phyloP scores from a whole-genome alignment of 2,329 filamentous ascomycete genomes.

The Fusarium pseudonygamai region DNA sequence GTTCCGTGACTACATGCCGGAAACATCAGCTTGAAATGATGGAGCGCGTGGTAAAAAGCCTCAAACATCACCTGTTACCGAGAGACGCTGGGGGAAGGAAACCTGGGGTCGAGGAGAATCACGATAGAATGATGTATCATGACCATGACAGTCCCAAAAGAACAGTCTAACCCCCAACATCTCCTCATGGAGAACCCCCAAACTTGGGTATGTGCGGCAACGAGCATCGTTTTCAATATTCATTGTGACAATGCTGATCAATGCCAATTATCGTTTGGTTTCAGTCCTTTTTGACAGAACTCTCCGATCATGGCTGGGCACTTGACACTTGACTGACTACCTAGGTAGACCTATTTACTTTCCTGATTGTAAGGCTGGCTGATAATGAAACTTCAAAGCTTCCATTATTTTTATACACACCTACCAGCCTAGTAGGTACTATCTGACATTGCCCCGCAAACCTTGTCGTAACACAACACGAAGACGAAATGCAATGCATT shows the following conservation, averaged over 20 bases:
- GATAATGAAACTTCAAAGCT: neutral
- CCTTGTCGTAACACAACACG: slow-evolving; percentile 1
- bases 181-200: slow-evolving; percentile 3
- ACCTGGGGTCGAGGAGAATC: slow-evolving; percentile 21
- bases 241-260: slow-evolving; percentile 20
- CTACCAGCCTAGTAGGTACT: neutral
- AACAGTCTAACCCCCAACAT: slow-evolving; percentile 7
- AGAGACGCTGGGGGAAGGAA: slow-evolving; percentile 1
- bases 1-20: neutral
- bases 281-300: slow-evolving; percentile 9
- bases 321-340: neutral
- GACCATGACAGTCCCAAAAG: neutral
- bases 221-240: neutral
- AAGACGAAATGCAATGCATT: neutral
- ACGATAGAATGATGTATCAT: slow-evolving; percentile 25
- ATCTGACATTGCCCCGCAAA: slow-evolving; percentile 4
- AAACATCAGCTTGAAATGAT: slow-evolving; percentile 8
- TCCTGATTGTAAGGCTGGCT: slow-evolving; percentile 11
- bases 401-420: neutral
- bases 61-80: slow-evolving; percentile 17
- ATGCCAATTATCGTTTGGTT: slow-evolving; percentile 14
- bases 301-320: slow-evolving; percentile 9
- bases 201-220: neutral
- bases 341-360: slow-evolving; percentile 4
- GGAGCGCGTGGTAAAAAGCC: slow-evolving; percentile 1